Percentiles rank a stretch among this genome's conserved stretches.
These are phyloP conservation scores for Juncus inflexus DNA, from an alignment of 176 grass and related monocot species.

Conservation along the genomic window DNA sequence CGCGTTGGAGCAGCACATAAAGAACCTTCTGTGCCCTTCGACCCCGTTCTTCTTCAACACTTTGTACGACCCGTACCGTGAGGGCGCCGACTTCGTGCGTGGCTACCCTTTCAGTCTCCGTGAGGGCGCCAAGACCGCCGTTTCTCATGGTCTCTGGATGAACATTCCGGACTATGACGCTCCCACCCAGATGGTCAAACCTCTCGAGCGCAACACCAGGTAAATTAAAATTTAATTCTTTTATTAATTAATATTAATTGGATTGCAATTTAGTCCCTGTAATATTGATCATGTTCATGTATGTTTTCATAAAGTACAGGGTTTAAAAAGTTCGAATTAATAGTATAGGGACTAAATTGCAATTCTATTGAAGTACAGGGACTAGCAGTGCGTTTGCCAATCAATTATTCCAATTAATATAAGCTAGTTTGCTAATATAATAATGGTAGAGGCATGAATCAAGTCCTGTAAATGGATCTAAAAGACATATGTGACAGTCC, in stretches of 20 bases:
- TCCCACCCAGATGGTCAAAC: constrained; percentile 45
- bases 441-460: no score
- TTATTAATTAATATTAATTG: not conserved
- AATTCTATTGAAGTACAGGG: no score
- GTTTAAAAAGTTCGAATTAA: no score
- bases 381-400: not conserved
- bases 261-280: not conserved
- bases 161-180: constrained; percentile 53
- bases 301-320: no score
- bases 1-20: constrained; percentile 51
- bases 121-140: constrained; percentile 38
- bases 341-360: no score
- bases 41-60: constrained; percentile 57
- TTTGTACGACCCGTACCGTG: constrained; percentile 46
- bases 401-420: not conserved
- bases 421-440: no score
- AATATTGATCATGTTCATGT: no score
- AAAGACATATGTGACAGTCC: no score
- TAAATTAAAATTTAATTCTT: constrained; percentile 6
- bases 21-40: constrained; percentile 40
- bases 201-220: constrained; percentile 40
- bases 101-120: constrained; percentile 53
- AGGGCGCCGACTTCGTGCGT: constrained; percentile 47
- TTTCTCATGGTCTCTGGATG: constrained; percentile 52
- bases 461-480: no score